Conservation (phyloP, 768 basidiomycete genomes). For the Paxillus involutus region DNA sequence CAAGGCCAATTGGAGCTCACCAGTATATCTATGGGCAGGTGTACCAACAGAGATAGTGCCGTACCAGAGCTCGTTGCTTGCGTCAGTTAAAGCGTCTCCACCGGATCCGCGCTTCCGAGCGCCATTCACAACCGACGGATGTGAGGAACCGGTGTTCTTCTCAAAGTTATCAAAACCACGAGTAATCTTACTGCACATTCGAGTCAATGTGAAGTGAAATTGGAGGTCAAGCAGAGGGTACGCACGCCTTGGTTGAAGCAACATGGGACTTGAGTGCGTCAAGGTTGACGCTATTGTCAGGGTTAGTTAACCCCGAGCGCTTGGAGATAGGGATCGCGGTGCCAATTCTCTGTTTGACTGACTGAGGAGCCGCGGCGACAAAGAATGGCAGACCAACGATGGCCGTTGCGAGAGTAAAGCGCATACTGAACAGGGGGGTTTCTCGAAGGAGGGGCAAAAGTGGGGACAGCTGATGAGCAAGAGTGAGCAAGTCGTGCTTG, state of each 20-base stretch:
- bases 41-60: constrained; percentile 10
- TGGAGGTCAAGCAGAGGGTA: background rate
- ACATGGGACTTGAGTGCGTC: background rate
- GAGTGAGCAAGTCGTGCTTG: background rate
- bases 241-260: background rate
- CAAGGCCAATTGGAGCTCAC: background rate
- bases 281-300: background rate
- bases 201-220: background rate
- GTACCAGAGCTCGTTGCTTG: background rate
- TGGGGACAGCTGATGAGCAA: background rate
- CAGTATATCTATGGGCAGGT: background rate
- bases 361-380: constrained; percentile 4
- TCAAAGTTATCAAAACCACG: constrained; percentile 1
- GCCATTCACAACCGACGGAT: background rate
- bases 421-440: constrained; percentile 2
- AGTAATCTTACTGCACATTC: background rate
- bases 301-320: constrained; percentile 1
- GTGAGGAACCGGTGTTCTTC: constrained; percentile 1
- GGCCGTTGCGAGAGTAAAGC: background rate
- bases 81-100: background rate
- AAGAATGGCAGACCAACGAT: constrained; percentile 3
- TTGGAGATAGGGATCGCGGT: constrained; percentile 6
- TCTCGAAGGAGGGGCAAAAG: background rate
- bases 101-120: background rate
- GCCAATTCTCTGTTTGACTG: background rate